Base-by-base conservation (phyloP, 306 rosid genomes). In the Gillenia trifoliata region DNA sequence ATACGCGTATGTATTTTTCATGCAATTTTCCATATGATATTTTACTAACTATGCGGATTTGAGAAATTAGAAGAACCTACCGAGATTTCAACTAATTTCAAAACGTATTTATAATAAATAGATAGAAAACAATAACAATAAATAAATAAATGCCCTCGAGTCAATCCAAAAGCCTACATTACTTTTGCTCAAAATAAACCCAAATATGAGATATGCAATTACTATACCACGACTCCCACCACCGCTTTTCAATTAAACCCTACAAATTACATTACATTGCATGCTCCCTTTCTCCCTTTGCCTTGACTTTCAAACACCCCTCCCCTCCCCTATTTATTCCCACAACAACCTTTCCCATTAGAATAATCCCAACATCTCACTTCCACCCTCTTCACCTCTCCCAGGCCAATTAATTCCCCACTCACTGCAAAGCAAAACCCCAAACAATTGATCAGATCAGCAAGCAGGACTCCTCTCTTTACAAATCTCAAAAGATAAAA, bases 311-410 rank as follows among this genome's bases (percentile, higher is more conserved):
- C 76, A 82, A 90, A 86, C 83, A 45, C 56, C 71, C 64, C 49
- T 45, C 20, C 28, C 59, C 45, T 45, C 79, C 87, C 90, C 70
- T 78, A 88, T 91, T 91, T 89, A 88, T 78, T 93, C 86, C 81
- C 47, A 73, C 98, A 93, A 89, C 97, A 85, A 93, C 96, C 95
- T 81, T 86, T 83, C 73, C 66, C 85, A 87, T 91, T 91, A 89
- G 85, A 89, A 93, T 91, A 88, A 85, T 89, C 88, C 82, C 63
- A 72, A 61, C 22, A 38, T 22, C 80, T 83, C 81, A 81, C 80
- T 84, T 75, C 89, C 64, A 54, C 68, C 47, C 54, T 36, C 75
- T 72, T 70, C 52, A 30, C 26, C 63, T 26, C 67, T 71, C 72
- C 70, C 84, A 26, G 45, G 19, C 77, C 80, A 83, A 23, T 88